Percentiles rank a stretch among this genome's conserved stretches.
phyloP scores from a whole-genome alignment of 2,329 filamentous ascomycete genomes.

The Exophiala xenobiotica region DNA sequence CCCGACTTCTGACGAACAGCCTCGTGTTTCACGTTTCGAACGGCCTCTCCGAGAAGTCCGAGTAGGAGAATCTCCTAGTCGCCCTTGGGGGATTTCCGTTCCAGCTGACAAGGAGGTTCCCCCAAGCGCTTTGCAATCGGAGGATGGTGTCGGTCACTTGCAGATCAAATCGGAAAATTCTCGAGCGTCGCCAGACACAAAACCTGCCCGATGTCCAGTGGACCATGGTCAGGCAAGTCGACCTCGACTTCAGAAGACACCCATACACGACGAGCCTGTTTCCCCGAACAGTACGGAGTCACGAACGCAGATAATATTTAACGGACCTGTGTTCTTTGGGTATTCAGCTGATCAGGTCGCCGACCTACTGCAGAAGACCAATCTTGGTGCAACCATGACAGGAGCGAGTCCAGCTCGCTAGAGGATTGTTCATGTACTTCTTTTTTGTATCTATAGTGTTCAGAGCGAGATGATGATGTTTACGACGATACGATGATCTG shows the following conservation, averaged over 20 bases:
- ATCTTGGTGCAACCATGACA: slow-evolving; percentile 10
- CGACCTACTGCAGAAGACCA: slow-evolving; percentile 60
- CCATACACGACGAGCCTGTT: neutral
- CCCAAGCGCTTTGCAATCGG: slow-evolving; percentile 32
- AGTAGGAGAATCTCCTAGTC: slow-evolving; percentile 89
- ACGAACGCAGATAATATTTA: slow-evolving; percentile 76
- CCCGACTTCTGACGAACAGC: slow-evolving; percentile 49
- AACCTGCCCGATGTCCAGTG: slow-evolving; percentile 3
- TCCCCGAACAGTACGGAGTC: slow-evolving; percentile 11
- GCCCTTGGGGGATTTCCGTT: slow-evolving; percentile 88
- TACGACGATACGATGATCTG: slow-evolving; percentile 13
- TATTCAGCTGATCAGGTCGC: slow-evolving; percentile 83
- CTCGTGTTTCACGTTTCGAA: slow-evolving; percentile 74
- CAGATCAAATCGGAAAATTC: slow-evolving; percentile 21
- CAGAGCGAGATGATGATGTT: slow-evolving; percentile 16
- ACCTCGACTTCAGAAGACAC: slow-evolving; percentile 16
- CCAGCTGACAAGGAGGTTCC: slow-evolving; percentile 56
- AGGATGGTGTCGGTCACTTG: slow-evolving; percentile 17
- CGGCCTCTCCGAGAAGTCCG: slow-evolving; percentile 81
- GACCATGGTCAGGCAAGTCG: slow-evolving; percentile 24
- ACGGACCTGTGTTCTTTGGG: slow-evolving; percentile 89
- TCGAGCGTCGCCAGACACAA: slow-evolving; percentile 28
- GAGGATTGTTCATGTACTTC: neutral
- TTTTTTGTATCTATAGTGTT: slow-evolving; percentile 26
- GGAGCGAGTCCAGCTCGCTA: neutral